Base-by-base conservation (phyloP, 139 green algal species). In the Coccomyxa sp. region DNA sequence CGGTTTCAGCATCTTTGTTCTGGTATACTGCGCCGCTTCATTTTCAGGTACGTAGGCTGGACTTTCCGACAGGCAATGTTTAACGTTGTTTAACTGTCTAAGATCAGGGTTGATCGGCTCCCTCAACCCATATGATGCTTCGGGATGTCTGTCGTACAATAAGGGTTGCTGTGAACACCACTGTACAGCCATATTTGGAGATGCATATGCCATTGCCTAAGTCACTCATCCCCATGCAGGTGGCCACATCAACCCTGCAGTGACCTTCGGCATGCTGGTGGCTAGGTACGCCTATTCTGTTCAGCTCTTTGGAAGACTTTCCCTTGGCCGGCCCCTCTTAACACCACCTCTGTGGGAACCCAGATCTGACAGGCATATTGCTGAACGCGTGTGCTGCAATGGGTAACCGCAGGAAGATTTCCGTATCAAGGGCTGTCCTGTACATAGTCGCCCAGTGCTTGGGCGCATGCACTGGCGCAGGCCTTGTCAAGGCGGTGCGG, bases 231-330 rank as follows among this genome's bases (percentile, higher is more conserved):
- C 18, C 63, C n/a, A 25, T 79, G 30, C 80, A 83, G 85, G 85
- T 45, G 83, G 85, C 38, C 85, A 88, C 68, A 77, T 88, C 68
- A 88, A 88, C 79, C 82, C 85, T 60, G 85, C 85, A 75, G 79
- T 83, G 58, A 84, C 87, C 58, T 38, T 85, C 51, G 58, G 58
- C 57, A 30, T 80, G 17, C 17, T 86, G 9, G 25, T 78, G 59
- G 81, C 84, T n/a, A 75, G 38, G 38, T 51, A 51, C 38, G 38
- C 38, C 38, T 51, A 51, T 7, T 3, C 7, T 51, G 38, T 51
- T 51, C 38, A 51, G 38, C 38, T 11, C 3, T 51, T 3, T 51
- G 7, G 38, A 51, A 51, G 38, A 51, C 38, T 7, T 51, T 7
- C 38, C 38, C 38, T 51, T 51, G 38, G 38, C 38, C 38, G 7